A percentile compares a stretch with the other conserved stretches of the same genome.
These are phyloP conservation scores for Cercospora citrullina DNA, from an alignment of 2,329 filamentous ascomycete species.

Conservation along the genomic window DNA sequence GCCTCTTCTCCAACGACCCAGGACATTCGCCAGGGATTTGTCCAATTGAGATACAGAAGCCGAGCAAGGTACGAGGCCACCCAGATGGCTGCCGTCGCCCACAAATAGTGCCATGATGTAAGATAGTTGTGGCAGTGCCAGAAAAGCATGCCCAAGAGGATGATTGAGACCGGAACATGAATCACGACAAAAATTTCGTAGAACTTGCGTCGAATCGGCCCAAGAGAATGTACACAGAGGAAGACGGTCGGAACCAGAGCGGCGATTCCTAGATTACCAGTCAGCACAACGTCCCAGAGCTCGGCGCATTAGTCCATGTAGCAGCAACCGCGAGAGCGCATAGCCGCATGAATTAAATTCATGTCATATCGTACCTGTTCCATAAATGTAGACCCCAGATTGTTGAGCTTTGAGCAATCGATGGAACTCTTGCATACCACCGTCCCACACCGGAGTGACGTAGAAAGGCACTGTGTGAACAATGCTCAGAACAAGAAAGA, in stretches of 20 bases:
- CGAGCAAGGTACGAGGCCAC: slow-evolving; percentile 70
- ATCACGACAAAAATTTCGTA: slow-evolving; percentile 85
- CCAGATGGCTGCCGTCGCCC: slow-evolving; percentile 78
- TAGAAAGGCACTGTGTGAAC: slow-evolving; percentile 90
- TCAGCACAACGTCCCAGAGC: slow-evolving; percentile 28
- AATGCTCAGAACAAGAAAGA: slow-evolving; percentile 78
- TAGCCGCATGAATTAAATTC: not conserved
- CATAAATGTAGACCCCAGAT: slow-evolving; percentile 77
- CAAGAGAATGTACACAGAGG: slow-evolving; percentile 82
- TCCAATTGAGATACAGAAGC: slow-evolving; percentile 87
- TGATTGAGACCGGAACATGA: slow-evolving; percentile 77
- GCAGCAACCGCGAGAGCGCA: not conserved
- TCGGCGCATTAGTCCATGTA: not conserved
- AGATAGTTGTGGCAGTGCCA: slow-evolving; percentile 96
- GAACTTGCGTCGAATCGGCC: slow-evolving; percentile 70
- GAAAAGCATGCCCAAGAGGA: slow-evolving; percentile 82
- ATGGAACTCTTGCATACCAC: slow-evolving; percentile 68
- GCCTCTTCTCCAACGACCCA: slow-evolving; percentile 91
- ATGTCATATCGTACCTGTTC: slow-evolving; percentile 61
- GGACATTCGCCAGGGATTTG: slow-evolving; percentile 72
- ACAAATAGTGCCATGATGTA: slow-evolving; percentile 86
- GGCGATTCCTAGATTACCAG: slow-evolving; percentile 50
- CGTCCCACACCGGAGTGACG: slow-evolving; percentile 81
- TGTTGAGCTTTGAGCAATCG: slow-evolving; percentile 37
- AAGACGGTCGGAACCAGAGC: slow-evolving; percentile 78